Conservation (phyloP, 306 rosid genomes). For the Dryas octopetala region DNA sequence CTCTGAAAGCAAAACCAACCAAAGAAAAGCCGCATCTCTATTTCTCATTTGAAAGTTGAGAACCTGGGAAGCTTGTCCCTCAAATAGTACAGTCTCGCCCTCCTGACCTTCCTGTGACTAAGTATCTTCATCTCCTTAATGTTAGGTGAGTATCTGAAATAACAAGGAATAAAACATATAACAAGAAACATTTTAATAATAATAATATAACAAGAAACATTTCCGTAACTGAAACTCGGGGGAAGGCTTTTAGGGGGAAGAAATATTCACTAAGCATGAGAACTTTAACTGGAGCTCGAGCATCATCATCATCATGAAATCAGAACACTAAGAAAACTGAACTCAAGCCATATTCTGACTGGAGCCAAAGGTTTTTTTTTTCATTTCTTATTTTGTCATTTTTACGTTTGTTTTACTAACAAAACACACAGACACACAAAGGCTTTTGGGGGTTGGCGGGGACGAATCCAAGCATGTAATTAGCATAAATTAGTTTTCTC, state of each 20-base stretch:
- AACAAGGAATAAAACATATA: constrained; percentile 18
- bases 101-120: constrained; percentile 82
- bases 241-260: not conserved
- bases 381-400: not conserved
- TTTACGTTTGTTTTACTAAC: not conserved
- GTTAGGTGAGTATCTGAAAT: constrained; percentile 85
- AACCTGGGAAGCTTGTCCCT: constrained; percentile 96
- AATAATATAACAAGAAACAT: not conserved
- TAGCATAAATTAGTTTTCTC: not conserved
- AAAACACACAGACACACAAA: not conserved
- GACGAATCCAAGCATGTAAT: not conserved
- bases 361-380: not conserved
- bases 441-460: not conserved
- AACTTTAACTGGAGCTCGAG: not conserved
- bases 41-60: constrained; percentile 81
- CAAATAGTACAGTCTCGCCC: constrained; percentile 83
- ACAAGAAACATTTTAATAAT: not conserved
- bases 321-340: not conserved
- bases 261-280: not conserved
- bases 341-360: not conserved
- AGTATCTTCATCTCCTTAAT: constrained; percentile 83
- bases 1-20: constrained; percentile 24
- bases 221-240: not conserved
- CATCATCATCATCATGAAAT: not conserved
- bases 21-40: constrained; percentile 3